Base-by-base conservation (phyloP, 139 green algal species). In the Zygnema circumcarinatum region DNA sequence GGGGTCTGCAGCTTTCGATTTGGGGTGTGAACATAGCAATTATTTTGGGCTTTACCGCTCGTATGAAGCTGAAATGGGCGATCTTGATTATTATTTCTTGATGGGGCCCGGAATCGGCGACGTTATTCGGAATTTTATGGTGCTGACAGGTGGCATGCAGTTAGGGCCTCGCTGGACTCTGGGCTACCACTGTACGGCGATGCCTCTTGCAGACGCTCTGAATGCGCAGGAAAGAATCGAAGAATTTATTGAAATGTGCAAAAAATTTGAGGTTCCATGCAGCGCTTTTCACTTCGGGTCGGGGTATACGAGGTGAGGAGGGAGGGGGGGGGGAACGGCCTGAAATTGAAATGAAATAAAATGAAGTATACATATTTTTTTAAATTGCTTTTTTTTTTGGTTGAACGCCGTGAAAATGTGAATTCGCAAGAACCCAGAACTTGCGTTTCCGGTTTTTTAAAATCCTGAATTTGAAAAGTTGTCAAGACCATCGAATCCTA, bases 21-120 rank as follows among this genome's bases (percentile, higher is more conserved):
- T 88, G n/a, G 83, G 83, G n/a, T 88, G 83, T 38, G 83, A 88
- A 76, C 74, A 88, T 76, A 88, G 73, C 83, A 88, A 88, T 41
- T 88, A 88, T 56, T 88, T 78, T 52, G 83, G 83, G 25, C 72
- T 38, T 16, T 88, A 84, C 39, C 38, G 83, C 1, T 35, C 39
- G 11, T 88, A 84, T 53, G 38, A 53, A 22, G 83, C 69, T 29
- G 40, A 69, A 38, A 56, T 84, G 40, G 83, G 83, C 21, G 83
- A 88, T 38, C 39, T 88, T 25, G 83, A 88, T 56, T 42, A 78
- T 20, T 88, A 88, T n/a, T 31, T 88, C 36, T 38, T 84, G 16
- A 38, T 84, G 38, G 83, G 83, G 0, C 83, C 53, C 1, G 22
- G 25, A 38, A 16, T 74, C 0, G 36, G 1, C 36, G 83, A 88